These are phyloP conservation scores for Verbascum thapsus DNA, from an alignment of 257 asterid genomes.

Conservation along the genomic window DNA sequence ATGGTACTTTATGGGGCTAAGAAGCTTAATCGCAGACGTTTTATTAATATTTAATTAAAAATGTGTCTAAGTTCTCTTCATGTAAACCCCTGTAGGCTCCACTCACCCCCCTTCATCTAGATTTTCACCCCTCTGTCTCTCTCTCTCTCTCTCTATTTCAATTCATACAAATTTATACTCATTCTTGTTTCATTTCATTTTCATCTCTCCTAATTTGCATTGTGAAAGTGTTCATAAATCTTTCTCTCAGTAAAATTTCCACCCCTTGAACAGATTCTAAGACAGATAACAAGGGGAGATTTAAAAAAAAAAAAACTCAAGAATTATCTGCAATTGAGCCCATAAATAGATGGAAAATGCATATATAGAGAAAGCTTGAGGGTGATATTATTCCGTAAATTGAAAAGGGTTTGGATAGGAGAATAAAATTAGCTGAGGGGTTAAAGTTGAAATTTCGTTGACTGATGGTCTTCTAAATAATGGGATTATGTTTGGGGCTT, in stretches of 20 bases:
- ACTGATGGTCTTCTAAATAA: neutral
- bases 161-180: neutral
- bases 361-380: constrained; percentile 17
- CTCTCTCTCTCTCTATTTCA: neutral
- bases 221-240: constrained; percentile 23
- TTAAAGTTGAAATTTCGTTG: constrained; percentile 1
- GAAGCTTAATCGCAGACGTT: constrained; percentile 39
- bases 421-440: neutral
- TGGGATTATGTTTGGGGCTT: constrained; percentile 1
- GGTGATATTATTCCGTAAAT: too few relatives aligned
- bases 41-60: constrained; percentile 31
- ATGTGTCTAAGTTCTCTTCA: constrained; percentile 67
- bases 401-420: neutral
- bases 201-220: constrained; percentile 11
- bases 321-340: neutral
- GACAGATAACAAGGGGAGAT: neutral
- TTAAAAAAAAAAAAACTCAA: neutral
- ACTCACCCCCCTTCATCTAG: neutral
- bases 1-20: constrained; percentile 15
- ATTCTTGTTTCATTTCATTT: too few relatives aligned
- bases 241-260: constrained; percentile 26
- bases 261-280: constrained; percentile 25
- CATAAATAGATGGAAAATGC: constrained; percentile 22
- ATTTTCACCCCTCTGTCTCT: constrained; percentile 1
- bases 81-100: constrained; percentile 39